Evolutionary conservation across 2,329 filamentous ascomycete genomes (phyloP).

Genomic region (Botrytis medusae): DNA sequence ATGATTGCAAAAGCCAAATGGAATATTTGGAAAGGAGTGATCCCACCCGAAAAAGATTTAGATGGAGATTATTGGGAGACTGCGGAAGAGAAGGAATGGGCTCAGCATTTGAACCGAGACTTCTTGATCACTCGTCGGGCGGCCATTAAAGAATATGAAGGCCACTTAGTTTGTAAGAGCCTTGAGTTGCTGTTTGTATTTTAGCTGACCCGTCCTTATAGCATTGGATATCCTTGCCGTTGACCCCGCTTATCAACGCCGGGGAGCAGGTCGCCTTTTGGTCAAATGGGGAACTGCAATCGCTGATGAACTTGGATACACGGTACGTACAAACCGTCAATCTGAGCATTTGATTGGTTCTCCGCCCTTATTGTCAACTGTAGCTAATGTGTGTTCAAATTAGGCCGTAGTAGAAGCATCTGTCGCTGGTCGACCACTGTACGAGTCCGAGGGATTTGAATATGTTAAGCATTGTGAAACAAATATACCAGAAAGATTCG

Average conservation of each 20-base stretch:
- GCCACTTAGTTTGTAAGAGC: constrained; percentile 18
- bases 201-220: constrained; percentile 4
- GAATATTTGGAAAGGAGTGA: constrained; percentile 18
- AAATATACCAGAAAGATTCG: constrained; percentile 4
- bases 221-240: constrained; percentile 18
- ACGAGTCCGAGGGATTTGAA: constrained; percentile 18
- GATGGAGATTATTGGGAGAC: constrained; percentile 18
- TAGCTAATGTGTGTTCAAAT: background rate
- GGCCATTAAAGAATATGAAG: constrained; percentile 2
- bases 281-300: constrained; percentile 17
- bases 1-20: constrained; percentile 14
- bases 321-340: background rate
- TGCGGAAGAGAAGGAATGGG: constrained; percentile 17
- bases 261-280: constrained; percentile 8
- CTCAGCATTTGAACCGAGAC: constrained; percentile 8
- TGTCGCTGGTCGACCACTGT: background rate
- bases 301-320: constrained; percentile 15
- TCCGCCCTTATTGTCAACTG: background rate
- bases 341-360: background rate
- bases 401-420: constrained; percentile 15
- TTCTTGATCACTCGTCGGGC: constrained; percentile 6
- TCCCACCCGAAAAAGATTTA: constrained; percentile 6
- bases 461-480: background rate
- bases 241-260: constrained; percentile 13
- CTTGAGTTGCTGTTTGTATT: background rate